phyloP scores from a whole-genome alignment of 2,329 filamentous ascomycete genomes.

The Venturia carpophila region DNA sequence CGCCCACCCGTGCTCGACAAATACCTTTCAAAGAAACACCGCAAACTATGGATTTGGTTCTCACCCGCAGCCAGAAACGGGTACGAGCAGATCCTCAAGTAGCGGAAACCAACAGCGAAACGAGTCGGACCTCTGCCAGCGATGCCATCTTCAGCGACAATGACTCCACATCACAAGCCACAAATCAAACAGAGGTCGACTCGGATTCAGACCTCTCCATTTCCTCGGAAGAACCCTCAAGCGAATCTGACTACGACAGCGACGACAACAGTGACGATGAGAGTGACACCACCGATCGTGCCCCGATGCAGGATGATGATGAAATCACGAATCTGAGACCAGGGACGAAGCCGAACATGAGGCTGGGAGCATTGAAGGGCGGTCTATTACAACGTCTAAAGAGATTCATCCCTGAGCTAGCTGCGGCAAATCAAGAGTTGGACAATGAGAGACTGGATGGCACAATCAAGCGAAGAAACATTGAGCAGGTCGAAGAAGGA shows the following conservation, averaged over 20 bases:
- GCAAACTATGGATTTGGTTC: background rate
- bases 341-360: constrained; percentile 16
- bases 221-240: constrained; percentile 23
- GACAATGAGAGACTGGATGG: constrained; percentile 34
- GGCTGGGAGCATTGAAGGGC: background rate
- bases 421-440: constrained; percentile 37
- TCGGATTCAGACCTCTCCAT: constrained; percentile 18
- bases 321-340: constrained; percentile 18
- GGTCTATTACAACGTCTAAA: constrained; percentile 31
- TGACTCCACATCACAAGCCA: constrained; percentile 13
- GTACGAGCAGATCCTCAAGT: background rate
- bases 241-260: constrained; percentile 24
- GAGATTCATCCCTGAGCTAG: constrained; percentile 36
- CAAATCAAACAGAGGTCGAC: constrained; percentile 12
- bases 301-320: constrained; percentile 21
- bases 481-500: constrained; percentile 30
- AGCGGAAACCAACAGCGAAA: constrained; percentile 13
- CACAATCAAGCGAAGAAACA: constrained; percentile 30
- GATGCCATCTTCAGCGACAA: constrained; percentile 11
- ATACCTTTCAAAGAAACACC: background rate
- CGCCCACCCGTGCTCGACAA: background rate
- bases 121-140: constrained; percentile 2
- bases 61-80: background rate
- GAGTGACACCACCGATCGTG: constrained; percentile 28
- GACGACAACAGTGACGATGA: constrained; percentile 21